Conservation (phyloP, 805 yeast genomes). For the Cyberlindnera samutprakarnensis region DNA sequence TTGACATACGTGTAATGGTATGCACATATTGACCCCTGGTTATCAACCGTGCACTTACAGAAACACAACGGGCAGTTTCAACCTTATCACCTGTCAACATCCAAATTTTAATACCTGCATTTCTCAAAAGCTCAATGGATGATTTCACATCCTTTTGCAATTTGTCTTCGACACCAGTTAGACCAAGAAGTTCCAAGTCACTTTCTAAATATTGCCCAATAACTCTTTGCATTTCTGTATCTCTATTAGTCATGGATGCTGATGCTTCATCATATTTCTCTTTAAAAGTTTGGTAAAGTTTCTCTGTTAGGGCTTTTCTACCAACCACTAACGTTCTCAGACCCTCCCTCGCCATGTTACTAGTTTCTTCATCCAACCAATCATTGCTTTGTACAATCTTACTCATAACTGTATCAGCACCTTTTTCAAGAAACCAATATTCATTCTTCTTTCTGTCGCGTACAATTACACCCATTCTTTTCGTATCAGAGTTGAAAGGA, state of each 20-base stretch:
- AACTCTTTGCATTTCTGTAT: conserved; percentile 59
- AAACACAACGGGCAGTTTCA: conserved; percentile 96
- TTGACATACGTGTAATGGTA: conserved; percentile 59
- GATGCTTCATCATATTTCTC: conserved; percentile 65
- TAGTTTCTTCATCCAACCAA: conserved; percentile 97
- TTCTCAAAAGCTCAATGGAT: conserved; percentile 83
- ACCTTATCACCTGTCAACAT: conserved; percentile 99
- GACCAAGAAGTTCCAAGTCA: conserved; percentile 78
- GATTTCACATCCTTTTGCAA: conserved; percentile 87
- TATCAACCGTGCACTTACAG: conserved; percentile 90
- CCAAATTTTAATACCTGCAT: conserved; percentile 98
- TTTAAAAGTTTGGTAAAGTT: conserved; percentile 55
- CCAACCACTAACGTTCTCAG: conserved; percentile 91
- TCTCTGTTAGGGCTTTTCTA: conserved; percentile 56
- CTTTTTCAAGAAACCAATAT: conserved; percentile 82
- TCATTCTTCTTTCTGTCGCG: conserved; percentile 57
- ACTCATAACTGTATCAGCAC: conserved; percentile 94
- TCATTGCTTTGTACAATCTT: conserved; percentile 77
- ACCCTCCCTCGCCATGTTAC: conserved; percentile 98
- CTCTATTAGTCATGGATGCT: conserved; percentile 74
- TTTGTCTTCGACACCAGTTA: conserved; percentile 97
- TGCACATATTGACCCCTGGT: conserved; percentile 93
- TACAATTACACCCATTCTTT: conserved; percentile 91
- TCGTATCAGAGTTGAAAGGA: conserved; percentile 93
- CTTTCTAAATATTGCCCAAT: conserved; percentile 66